phyloP scores from a whole-genome alignment of 148 eudicot species.

The Oxyria digyna region DNA sequence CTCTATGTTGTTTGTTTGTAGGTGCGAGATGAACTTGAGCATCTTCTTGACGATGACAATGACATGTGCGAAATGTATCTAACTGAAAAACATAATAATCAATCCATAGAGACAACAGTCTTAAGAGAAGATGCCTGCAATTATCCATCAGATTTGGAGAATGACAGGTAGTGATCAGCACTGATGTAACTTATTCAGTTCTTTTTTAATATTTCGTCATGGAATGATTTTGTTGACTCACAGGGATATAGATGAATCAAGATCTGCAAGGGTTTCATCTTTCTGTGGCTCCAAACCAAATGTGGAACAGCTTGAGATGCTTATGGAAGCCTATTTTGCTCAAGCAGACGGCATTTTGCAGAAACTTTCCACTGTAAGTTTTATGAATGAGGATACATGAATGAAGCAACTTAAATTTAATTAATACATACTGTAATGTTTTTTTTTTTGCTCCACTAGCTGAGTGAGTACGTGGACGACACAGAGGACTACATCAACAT shows the following conservation, averaged over 20 bases:
- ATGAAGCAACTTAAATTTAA: too few species aligned
- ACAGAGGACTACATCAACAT: constrained; percentile 60
- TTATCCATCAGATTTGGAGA: constrained; percentile 10
- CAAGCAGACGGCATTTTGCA: constrained; percentile 48
- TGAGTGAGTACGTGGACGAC: constrained; percentile 57
- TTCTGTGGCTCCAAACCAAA: constrained; percentile 25
- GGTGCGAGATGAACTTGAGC: constrained; percentile 62
- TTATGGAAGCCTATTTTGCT: constrained; percentile 58
- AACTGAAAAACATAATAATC: constrained; percentile 33
- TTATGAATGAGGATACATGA: too few species aligned
- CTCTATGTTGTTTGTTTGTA: not conserved
- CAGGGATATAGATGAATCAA: constrained; percentile 20
- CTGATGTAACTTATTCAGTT: not conserved
- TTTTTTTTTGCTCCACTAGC: constrained; percentile 13
- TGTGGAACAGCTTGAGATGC: constrained; percentile 51
- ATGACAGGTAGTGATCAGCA: not conserved
- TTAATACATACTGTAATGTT: not conserved
- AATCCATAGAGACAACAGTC: constrained; percentile 15
- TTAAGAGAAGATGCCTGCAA: constrained; percentile 13
- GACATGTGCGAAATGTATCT: constrained; percentile 71
- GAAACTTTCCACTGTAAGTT: constrained; percentile 36
- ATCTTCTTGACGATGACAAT: constrained; percentile 53
- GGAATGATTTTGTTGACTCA: not conserved
- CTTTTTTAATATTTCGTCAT: not conserved
- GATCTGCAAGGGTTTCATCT: constrained; percentile 14